Evolutionary conservation across 208 protist species (phyloP).

Genomic region (Leptomonas pyrrhocoris): DNA sequence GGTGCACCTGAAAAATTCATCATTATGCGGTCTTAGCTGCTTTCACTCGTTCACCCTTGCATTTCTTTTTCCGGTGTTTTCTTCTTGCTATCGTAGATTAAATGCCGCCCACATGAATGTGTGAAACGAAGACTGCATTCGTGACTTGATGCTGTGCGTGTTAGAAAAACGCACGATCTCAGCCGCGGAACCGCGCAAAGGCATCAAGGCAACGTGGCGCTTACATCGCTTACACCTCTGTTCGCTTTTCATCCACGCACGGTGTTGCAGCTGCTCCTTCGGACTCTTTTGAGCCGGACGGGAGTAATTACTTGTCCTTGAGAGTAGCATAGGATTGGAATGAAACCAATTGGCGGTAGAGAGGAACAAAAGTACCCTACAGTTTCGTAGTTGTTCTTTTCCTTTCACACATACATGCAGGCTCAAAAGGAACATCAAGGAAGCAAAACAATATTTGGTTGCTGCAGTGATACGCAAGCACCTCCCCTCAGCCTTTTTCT

Average conservation of each 20-base stretch:
- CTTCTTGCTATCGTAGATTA: constrained; percentile 3
- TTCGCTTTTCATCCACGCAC: not conserved
- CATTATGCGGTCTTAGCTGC: too few species aligned
- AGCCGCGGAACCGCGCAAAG: not conserved
- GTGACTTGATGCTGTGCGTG: not conserved
- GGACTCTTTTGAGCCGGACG: not conserved
- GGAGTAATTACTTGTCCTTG: not conserved
- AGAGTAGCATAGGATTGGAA: constrained; percentile 3
- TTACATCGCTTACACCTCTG: not conserved
- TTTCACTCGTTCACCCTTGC: constrained; percentile 5
- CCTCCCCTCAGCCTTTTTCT: too few species aligned
- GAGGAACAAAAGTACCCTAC: not conserved
- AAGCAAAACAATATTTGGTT: too few species aligned
- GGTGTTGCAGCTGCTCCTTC: not conserved
- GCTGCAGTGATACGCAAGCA: too few species aligned
- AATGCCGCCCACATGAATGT: not conserved
- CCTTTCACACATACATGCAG: not conserved
- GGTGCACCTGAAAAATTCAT: not conserved
- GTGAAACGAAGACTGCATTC: not conserved
- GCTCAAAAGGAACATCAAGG: too few species aligned
- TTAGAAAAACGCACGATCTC: not conserved
- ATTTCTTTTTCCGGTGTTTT: constrained; percentile 5
- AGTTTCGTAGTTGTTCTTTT: constrained; percentile 3
- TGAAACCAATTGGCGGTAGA: not conserved
- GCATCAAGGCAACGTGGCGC: not conserved